Evolutionary conservation across 192 early-diverging fungal genomes (phyloP).

Genomic region (Umbelopsis sp.): DNA sequence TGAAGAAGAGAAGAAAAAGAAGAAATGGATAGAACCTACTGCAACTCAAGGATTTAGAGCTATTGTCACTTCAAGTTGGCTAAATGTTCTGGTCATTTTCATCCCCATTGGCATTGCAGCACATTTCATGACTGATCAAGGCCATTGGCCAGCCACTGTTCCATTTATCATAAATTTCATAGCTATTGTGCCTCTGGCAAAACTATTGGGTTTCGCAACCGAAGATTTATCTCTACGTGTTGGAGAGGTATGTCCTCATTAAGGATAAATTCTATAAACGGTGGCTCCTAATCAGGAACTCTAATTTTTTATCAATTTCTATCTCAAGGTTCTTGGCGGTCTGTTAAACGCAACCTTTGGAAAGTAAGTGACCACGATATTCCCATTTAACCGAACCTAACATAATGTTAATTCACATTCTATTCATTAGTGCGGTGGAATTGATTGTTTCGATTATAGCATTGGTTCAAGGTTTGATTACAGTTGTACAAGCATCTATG

Average conservation of each 20-base stretch:
- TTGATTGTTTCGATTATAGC: slow-evolving; percentile 84
- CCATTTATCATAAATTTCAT: slow-evolving; percentile 85
- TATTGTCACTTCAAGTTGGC: slow-evolving; percentile 47
- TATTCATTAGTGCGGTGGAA: slow-evolving; percentile 87
- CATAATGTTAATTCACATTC: slow-evolving; percentile 40
- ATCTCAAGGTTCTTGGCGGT: slow-evolving; percentile 71
- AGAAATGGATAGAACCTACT: background rate
- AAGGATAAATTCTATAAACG: background rate
- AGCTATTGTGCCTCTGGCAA: slow-evolving; percentile 87
- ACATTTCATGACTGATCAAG: slow-evolving; percentile 37
- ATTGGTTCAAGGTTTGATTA: slow-evolving; percentile 71
- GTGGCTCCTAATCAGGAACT: background rate
- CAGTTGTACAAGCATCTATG: slow-evolving; percentile 88
- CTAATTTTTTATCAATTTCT: background rate
- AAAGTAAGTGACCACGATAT: background rate
- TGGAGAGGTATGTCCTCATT: slow-evolving; percentile 49
- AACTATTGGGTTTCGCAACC: slow-evolving; percentile 85
- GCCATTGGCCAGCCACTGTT: slow-evolving; percentile 59
- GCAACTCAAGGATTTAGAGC: slow-evolving; percentile 16
- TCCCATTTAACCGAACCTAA: background rate
- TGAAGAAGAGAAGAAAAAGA: background rate
- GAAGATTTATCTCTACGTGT: slow-evolving; percentile 78
- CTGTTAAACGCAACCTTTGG: slow-evolving; percentile 75
- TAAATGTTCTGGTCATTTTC: slow-evolving; percentile 75
- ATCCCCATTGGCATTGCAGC: slow-evolving; percentile 80